Evolutionary conservation across 148 eudicot genomes (phyloP).

Genomic region (Vaccinium myrtillus): DNA sequence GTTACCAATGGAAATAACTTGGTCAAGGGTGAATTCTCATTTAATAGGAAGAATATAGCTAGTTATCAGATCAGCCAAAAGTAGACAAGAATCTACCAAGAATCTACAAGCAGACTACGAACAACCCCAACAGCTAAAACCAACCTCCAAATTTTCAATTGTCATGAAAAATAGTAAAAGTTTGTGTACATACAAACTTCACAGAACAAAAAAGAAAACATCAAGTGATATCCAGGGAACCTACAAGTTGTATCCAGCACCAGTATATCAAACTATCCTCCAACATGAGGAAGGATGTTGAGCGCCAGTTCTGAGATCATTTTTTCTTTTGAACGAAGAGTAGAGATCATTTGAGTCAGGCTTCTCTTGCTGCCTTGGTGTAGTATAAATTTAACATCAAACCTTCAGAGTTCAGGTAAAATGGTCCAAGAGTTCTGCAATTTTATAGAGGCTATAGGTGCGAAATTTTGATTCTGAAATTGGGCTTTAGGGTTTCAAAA

Average conservation of each 20-base stretch:
- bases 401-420: neutral
- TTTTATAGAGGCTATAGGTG: neutral
- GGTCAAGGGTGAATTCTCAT: neutral
- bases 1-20: neutral
- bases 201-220: neutral
- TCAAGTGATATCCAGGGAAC: conserved; percentile 16
- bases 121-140: neutral
- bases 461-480: neutral
- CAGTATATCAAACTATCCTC: conserved; percentile 15
- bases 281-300: too few species aligned
- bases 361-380: neutral
- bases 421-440: neutral
- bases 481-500: too few species aligned
- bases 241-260: conserved; percentile 83
- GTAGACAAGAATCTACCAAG: too few species aligned
- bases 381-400: neutral
- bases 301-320: too few species aligned
- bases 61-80: neutral
- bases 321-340: too few species aligned
- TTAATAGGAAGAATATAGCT: neutral
- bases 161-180: neutral
- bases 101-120: neutral
- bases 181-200: neutral
- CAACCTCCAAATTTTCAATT: neutral
- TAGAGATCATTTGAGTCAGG: neutral